Evolutionary conservation across 768 basidiomycete genomes (phyloP).

Genomic region (Mycena sanguinolenta): DNA sequence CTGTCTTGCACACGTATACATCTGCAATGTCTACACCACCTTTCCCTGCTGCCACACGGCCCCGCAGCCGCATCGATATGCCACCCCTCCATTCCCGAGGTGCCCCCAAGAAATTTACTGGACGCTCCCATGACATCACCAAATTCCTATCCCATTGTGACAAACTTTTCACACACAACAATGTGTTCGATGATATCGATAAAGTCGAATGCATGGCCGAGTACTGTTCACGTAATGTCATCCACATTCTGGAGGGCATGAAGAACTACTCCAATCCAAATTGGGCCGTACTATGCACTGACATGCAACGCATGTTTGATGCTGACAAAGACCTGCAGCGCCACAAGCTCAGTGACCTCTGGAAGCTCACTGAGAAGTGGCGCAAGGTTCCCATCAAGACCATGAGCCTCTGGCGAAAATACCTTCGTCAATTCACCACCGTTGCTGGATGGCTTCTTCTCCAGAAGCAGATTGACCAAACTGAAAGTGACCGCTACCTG

Average conservation of each 20-base stretch:
- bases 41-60: not conserved
- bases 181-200: not conserved
- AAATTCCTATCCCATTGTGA: not conserved
- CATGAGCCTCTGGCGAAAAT: conserved; percentile 10
- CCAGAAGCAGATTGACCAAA: not conserved
- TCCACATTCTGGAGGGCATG: conserved; percentile 25
- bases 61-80: conserved; percentile 22
- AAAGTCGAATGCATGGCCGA: conserved; percentile 8
- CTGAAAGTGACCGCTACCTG: not conserved
- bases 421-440: conserved; percentile 1
- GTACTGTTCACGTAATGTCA: conserved; percentile 14
- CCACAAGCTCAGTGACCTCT: not conserved
- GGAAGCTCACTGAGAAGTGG: conserved; percentile 14
- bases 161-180: conserved; percentile 12
- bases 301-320: conserved; percentile 15
- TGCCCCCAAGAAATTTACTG: conserved; percentile 19
- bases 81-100: conserved; percentile 1
- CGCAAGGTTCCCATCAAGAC: not conserved
- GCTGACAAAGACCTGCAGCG: conserved; percentile 19
- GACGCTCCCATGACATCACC: not conserved
- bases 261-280: conserved; percentile 9
- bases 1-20: not conserved
- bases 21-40: not conserved
- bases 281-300: not conserved
- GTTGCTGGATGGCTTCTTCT: conserved; percentile 5